Conservation (phyloP, 2,329 filamentous ascomycete species). For the Phyllosticta capitalensis region DNA sequence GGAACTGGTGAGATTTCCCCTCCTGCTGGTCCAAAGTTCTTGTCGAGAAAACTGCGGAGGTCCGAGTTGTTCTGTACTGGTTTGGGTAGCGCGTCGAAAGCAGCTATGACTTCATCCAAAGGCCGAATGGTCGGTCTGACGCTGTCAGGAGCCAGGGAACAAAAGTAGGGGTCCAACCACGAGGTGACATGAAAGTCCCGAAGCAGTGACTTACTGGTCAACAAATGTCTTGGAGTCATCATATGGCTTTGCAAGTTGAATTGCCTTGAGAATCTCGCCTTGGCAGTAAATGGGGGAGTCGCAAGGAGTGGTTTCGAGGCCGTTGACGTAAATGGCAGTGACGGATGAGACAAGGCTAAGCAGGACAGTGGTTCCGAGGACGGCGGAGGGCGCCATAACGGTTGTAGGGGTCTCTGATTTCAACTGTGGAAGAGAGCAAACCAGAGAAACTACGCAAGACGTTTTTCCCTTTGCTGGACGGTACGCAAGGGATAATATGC, state of each 20-base stretch:
- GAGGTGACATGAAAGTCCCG: neutral
- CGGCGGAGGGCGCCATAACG: neutral
- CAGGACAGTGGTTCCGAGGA: neutral
- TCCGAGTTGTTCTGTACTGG: conserved; percentile 55
- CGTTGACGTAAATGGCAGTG: conserved; percentile 48
- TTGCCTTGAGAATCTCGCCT: conserved; percentile 52
- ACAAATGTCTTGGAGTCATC: conserved; percentile 63
- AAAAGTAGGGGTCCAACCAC: neutral
- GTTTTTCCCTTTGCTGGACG: neutral
- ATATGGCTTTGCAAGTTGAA: conserved; percentile 56
- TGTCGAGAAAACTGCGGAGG: conserved; percentile 51
- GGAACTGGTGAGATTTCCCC: conserved; percentile 51
- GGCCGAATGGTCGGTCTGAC: conserved; percentile 51
- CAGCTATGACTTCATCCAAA: conserved; percentile 50
- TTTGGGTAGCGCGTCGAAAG: conserved; percentile 50
- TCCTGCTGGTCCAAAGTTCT: conserved; percentile 55
- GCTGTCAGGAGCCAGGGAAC: neutral
- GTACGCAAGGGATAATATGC: neutral
- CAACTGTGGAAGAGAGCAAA: neutral
- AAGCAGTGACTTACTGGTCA: conserved; percentile 31
- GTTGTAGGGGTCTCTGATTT: neutral
- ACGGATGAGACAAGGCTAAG: neutral
- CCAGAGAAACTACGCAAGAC: neutral
- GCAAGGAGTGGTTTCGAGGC: conserved; percentile 53
- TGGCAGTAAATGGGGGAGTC: conserved; percentile 60